Evolutionary conservation across 225 moss, liverwort and hornwort species (phyloP), one percentile per base, ranked within the genome.

Genomic region (Physcomitrium patens): DNA sequence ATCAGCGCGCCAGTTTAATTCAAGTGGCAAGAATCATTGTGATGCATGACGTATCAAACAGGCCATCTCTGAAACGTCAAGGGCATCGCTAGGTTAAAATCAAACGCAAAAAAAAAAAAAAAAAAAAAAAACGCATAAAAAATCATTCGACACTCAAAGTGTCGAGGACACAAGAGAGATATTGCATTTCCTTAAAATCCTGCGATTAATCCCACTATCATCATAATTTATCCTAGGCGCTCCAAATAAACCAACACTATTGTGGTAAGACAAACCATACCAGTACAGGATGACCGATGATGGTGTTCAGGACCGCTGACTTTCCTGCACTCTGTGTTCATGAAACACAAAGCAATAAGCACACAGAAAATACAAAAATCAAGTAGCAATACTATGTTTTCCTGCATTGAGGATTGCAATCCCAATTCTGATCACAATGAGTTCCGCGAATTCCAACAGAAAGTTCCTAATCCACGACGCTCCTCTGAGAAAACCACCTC

Each of bases 231-330:
- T 66, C 54, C 60, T 22, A 45, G 3, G 41, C 63, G 22, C 64
- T 63, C 43, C 23, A 31, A 56, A 14, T 23, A 67, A 28, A 18
- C 23, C 18, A 26, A 37, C 8, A 48, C 37, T 49, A 50, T 11
- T 26, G 44, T 10, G 42, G 65, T 65, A 58, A 50, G 11, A 19
- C 47, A 24, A 50, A 0, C 56, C 90, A 50, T 77, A 95, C 94
- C 94, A 95, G 88, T 51, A 95, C 94, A 68, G 94, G 94, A 86
- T 95, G 79, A 65, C 94, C 94, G 74, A 95, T 91, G 64, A 95
- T 87, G 79, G 89, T 95, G 70, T 95, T 95, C 20, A 95, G 83
- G 64, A 95, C 92, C 65, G 94, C 94, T 48, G 94, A 95, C 74
- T 95, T 95, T 59, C 94, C 94, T 55, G 94, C 91, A 81, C 94